phyloP scores from a whole-genome alignment of 2,329 filamentous ascomycete genomes.

The Monilinia laxa region DNA sequence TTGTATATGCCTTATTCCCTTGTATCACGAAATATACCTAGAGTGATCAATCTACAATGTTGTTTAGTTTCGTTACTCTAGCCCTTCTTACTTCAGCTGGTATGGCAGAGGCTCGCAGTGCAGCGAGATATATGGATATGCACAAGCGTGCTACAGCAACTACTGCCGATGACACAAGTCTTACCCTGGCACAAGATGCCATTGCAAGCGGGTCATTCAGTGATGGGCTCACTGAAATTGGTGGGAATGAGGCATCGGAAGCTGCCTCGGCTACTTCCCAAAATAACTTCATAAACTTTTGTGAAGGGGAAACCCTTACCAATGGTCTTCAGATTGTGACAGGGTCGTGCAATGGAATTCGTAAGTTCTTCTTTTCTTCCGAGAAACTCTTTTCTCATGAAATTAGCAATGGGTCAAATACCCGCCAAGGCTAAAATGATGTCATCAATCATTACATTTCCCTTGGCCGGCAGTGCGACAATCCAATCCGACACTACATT shows the following conservation, averaged over 20 bases:
- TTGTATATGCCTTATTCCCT: background rate
- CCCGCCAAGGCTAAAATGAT: constrained; percentile 39
- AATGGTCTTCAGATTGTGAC: constrained; percentile 56
- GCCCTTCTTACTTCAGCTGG: constrained; percentile 26
- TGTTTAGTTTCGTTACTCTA: constrained; percentile 24
- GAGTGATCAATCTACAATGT: constrained; percentile 19
- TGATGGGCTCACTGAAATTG: constrained; percentile 29
- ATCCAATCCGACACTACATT: constrained; percentile 35
- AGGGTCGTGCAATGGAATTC: constrained; percentile 58
- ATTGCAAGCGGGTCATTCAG: constrained; percentile 31
- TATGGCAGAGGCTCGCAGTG: constrained; percentile 18
- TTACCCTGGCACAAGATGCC: constrained; percentile 22
- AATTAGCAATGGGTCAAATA: constrained; percentile 40
- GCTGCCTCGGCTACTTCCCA: constrained; percentile 31
- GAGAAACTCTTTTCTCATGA: background rate
- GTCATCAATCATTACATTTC: constrained; percentile 37
- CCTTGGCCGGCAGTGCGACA: constrained; percentile 31
- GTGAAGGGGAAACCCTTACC: constrained; percentile 47
- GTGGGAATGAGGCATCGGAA: constrained; percentile 28
- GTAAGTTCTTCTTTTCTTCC: constrained; percentile 26
- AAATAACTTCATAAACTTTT: constrained; percentile 39
- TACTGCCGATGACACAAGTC: constrained; percentile 6
- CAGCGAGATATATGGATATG: constrained; percentile 19
- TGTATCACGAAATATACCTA: background rate
- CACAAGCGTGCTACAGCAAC: constrained; percentile 9